Conservation (phyloP, 129 eudicot genomes). For the Flaveria robusta region DNA sequence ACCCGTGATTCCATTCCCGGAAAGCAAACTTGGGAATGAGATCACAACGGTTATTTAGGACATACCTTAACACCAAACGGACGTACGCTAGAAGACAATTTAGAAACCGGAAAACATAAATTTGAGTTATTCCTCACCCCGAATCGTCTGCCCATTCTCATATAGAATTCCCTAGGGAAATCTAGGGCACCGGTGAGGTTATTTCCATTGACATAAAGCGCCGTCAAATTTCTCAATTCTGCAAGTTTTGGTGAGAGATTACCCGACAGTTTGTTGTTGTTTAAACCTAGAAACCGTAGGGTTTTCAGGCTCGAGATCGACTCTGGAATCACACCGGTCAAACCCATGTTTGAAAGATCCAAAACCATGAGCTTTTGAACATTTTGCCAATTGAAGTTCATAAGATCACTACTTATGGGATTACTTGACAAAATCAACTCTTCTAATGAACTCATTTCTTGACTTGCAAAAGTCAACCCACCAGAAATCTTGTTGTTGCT, state of each 20-base stretch:
- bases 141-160: constrained; percentile 76
- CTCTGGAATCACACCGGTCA: constrained; percentile 65
- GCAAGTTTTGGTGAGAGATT: constrained; percentile 54
- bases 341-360: constrained; percentile 62
- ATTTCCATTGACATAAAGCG: constrained; percentile 70
- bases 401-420: constrained; percentile 60
- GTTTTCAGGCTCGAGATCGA: constrained; percentile 45
- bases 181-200: constrained; percentile 70
- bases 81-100: constrained; percentile 24
- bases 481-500: constrained; percentile 71
- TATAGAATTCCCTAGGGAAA: constrained; percentile 57
- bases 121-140: constrained; percentile 83
- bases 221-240: constrained; percentile 51
- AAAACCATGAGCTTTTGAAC: constrained; percentile 48
- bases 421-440: constrained; percentile 74
- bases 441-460: constrained; percentile 62
- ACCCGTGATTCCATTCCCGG: neutral
- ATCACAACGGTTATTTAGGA: constrained; percentile 33
- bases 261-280: constrained; percentile 65
- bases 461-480: constrained; percentile 51
- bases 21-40: neutral
- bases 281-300: constrained; percentile 66
- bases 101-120: constrained; percentile 51
- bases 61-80: constrained; percentile 80
- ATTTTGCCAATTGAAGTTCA: constrained; percentile 50